Evolutionary conservation across 805 yeast genomes (phyloP).

Genomic region (Pichia membranifaciens): DNA sequence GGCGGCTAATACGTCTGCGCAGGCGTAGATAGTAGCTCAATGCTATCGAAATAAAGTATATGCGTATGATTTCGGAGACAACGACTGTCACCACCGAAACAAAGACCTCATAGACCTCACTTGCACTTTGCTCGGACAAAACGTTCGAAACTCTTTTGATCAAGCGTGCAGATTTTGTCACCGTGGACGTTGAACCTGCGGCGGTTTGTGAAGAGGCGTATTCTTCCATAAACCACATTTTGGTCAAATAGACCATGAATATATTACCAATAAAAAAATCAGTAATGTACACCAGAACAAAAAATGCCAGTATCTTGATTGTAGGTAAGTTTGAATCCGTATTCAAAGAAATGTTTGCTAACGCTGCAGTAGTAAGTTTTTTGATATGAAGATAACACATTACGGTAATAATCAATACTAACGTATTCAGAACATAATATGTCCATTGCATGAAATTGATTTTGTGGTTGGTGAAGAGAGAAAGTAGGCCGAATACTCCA

Average conservation of each 20-base stretch:
- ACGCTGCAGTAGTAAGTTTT: neutral
- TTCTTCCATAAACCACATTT: constrained; percentile 55
- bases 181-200: neutral
- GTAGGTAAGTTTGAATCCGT: constrained; percentile 29
- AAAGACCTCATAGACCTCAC: constrained; percentile 51
- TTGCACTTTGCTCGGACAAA: constrained; percentile 53
- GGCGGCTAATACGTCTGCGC: constrained; percentile 10
- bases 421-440: constrained; percentile 59
- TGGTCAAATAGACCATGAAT: constrained; percentile 69
- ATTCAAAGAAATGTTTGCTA: constrained; percentile 36
- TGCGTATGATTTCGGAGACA: constrained; percentile 40
- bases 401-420: constrained; percentile 54
- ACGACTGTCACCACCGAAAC: constrained; percentile 49
- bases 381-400: constrained; percentile 2
- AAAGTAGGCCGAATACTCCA: constrained; percentile 80
- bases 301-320: constrained; percentile 55
- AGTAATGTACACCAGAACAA: constrained; percentile 53
- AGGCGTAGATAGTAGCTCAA: constrained; percentile 23
- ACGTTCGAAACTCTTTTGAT: constrained; percentile 19
- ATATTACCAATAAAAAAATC: constrained; percentile 65
- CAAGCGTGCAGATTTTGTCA: constrained; percentile 6
- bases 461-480: constrained; percentile 86
- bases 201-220: neutral
- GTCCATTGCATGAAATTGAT: constrained; percentile 78
- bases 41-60: constrained; percentile 56